Conservation (phyloP, 495 filamentous ascomycete species). For the Aspergillus avenaceus region DNA sequence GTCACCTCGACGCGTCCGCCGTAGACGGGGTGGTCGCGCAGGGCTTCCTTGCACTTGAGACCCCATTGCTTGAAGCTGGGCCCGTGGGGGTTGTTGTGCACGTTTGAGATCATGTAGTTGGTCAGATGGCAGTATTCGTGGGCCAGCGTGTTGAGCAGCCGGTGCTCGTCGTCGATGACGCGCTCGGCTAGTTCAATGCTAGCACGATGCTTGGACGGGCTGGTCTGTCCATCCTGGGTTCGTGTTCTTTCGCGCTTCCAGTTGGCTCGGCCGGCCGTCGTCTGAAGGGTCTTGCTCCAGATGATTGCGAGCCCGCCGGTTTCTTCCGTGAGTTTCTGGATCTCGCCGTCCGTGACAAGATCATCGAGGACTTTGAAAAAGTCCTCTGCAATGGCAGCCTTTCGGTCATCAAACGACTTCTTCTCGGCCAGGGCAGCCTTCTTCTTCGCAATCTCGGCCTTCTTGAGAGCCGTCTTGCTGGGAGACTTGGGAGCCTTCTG, state of each 20-base stretch:
- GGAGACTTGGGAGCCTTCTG: conserved; percentile 30
- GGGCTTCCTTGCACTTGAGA: conserved; percentile 35
- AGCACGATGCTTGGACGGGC: conserved; percentile 55
- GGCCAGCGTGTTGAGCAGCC: conserved; percentile 79
- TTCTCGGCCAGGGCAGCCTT: conserved; percentile 42
- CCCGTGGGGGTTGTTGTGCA: conserved; percentile 72
- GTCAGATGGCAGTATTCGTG: conserved; percentile 96
- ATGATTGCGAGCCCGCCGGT: conserved; percentile 75
- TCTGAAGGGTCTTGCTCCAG: conserved; percentile 83
- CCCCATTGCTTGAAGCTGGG: conserved; percentile 76
- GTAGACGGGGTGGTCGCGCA: conserved; percentile 40
- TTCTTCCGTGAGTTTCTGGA: conserved; percentile 52
- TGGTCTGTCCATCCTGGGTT: background rate
- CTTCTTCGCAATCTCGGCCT: conserved; percentile 37
- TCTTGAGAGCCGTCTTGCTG: conserved; percentile 42
- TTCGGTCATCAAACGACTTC: conserved; percentile 63
- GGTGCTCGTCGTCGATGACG: conserved; percentile 72
- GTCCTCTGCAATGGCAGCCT: conserved; percentile 58
- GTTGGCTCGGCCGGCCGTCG: conserved; percentile 81
- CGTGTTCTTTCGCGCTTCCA: conserved; percentile 57
- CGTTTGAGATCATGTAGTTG: conserved; percentile 73
- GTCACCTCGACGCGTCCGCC: conserved; percentile 66
- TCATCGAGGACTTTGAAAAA: conserved; percentile 76
- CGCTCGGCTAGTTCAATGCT: conserved; percentile 85
- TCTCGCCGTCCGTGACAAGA: conserved; percentile 56